These are phyloP conservation scores for Talaromyces pinophilus DNA, from an alignment of 2,329 filamentous ascomycete species.

Conservation along the genomic window DNA sequence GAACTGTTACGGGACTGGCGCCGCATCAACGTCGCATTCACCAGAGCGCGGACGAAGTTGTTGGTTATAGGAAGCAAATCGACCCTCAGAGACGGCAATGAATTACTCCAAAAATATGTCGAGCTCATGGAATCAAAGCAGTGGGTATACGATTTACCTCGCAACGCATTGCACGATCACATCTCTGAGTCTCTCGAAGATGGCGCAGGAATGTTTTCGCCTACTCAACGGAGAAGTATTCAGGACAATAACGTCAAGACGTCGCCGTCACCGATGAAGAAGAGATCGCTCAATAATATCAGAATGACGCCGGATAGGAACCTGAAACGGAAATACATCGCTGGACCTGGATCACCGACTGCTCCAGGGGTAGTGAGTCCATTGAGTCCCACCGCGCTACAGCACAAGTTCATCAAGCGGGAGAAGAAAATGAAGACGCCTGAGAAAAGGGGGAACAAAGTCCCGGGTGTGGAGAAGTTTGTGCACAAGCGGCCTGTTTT, in stretches of 20 bases:
- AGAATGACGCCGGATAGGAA: slow-evolving; percentile 21
- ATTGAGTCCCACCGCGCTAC: slow-evolving; percentile 36
- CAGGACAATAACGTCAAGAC: slow-evolving; percentile 18
- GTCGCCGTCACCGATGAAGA: slow-evolving; percentile 5
- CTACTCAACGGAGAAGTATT: slow-evolving; percentile 28
- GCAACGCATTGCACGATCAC: slow-evolving; percentile 66
- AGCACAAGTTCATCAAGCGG: slow-evolving; percentile 36
- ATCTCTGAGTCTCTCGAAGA: slow-evolving; percentile 56
- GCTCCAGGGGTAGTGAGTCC: slow-evolving; percentile 28
- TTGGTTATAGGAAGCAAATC: slow-evolving; percentile 79
- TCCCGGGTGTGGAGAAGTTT: slow-evolving; percentile 53
- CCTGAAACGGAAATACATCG: slow-evolving; percentile 28
- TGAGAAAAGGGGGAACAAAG: slow-evolving; percentile 61
- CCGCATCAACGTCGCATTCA: slow-evolving; percentile 93
- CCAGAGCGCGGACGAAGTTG: slow-evolving; percentile 86
- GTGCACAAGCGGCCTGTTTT: slow-evolving; percentile 68
- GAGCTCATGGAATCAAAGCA: slow-evolving; percentile 70
- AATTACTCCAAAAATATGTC: slow-evolving; percentile 76
- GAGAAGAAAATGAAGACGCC: slow-evolving; percentile 51
- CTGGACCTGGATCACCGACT: background rate
- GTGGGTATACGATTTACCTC: slow-evolving; percentile 78
- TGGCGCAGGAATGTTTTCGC: background rate
- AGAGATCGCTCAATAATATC: slow-evolving; percentile 20
- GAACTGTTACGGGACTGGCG: slow-evolving; percentile 90
- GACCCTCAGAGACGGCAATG: slow-evolving; percentile 69